Evolutionary conservation across 768 basidiomycete genomes (phyloP).

Genomic region (Naematelia encephala): DNA sequence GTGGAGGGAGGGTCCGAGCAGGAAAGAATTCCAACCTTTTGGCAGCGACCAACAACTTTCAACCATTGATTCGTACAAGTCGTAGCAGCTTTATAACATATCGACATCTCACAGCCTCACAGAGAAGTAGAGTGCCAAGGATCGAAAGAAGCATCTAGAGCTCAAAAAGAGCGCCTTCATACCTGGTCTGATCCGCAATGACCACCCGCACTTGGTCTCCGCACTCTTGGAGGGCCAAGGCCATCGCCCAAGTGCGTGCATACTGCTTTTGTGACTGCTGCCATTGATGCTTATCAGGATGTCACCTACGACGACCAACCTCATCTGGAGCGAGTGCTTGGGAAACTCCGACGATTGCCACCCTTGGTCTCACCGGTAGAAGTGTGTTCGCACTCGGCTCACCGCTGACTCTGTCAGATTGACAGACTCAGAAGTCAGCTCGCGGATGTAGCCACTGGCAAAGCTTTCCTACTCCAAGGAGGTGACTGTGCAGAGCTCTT

Average conservation of each 20-base stretch:
- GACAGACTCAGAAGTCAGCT: constrained; percentile 67
- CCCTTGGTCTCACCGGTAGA: constrained; percentile 91
- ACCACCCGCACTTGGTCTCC: constrained; percentile 60
- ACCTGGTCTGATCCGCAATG: too few relatives aligned
- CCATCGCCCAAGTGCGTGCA: constrained; percentile 65
- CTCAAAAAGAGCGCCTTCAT: neutral
- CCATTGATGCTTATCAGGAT: constrained; percentile 53
- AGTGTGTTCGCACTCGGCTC: constrained; percentile 55
- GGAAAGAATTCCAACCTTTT: too few relatives aligned
- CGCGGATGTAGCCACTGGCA: constrained; percentile 71
- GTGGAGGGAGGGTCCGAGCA: too few relatives aligned
- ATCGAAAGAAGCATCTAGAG: neutral
- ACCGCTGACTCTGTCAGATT: constrained; percentile 24
- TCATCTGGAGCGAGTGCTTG: constrained; percentile 65
- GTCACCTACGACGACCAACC: constrained; percentile 68
- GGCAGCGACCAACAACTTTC: too few relatives aligned
- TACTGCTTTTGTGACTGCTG: neutral
- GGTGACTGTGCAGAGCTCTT: constrained; percentile 98
- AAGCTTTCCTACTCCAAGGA: constrained; percentile 92
- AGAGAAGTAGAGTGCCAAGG: too few relatives aligned
- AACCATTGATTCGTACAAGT: too few relatives aligned
- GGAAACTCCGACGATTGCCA: constrained; percentile 72
- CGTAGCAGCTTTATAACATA: too few relatives aligned
- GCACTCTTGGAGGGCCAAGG: constrained; percentile 73
- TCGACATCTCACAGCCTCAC: too few relatives aligned